Evolutionary conservation across 768 basidiomycete genomes (phyloP).

Genomic region (Chalciporus chontae): DNA sequence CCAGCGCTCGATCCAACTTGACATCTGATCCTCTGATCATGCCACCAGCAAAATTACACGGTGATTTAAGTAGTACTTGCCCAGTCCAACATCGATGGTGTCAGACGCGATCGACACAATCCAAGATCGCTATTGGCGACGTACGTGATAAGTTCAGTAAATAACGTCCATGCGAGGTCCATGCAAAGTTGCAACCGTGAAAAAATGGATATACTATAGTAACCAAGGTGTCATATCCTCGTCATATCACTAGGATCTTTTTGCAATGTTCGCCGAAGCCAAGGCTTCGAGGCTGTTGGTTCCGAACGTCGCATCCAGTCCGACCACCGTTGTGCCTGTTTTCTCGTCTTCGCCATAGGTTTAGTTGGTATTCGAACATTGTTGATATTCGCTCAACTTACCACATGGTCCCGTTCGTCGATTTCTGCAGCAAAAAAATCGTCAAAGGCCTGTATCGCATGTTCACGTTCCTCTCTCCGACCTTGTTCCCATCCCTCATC

Average conservation of each 20-base stretch:
- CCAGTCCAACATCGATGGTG: no score
- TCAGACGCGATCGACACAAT: no score
- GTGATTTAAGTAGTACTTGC: no score
- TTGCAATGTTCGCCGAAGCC: slow-evolving; percentile 23
- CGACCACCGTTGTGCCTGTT: slow-evolving; percentile 25
- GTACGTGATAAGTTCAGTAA: no score
- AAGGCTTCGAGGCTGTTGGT: slow-evolving; percentile 6
- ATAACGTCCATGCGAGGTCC: neutral
- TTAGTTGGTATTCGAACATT: slow-evolving; percentile 8
- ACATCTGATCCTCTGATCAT: no score
- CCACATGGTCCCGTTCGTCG: slow-evolving; percentile 23
- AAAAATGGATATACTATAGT: neutral
- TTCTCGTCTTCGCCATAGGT: slow-evolving; percentile 15
- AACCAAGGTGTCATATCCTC: neutral
- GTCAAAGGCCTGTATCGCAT: slow-evolving; percentile 57
- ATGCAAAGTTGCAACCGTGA: neutral
- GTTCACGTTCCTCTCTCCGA: slow-evolving; percentile 47
- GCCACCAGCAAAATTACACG: no score
- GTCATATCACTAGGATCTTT: neutral
- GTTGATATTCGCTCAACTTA: slow-evolving; percentile 14
- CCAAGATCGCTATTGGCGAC: no score
- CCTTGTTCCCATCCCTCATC: slow-evolving; percentile 37
- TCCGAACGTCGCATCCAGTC: slow-evolving; percentile 26
- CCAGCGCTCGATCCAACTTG: no score
- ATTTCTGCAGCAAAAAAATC: slow-evolving; percentile 47